Evolutionary conservation across 1,139 yeast genomes (phyloP).

Genomic region (Sugiyamaella japonica): DNA sequence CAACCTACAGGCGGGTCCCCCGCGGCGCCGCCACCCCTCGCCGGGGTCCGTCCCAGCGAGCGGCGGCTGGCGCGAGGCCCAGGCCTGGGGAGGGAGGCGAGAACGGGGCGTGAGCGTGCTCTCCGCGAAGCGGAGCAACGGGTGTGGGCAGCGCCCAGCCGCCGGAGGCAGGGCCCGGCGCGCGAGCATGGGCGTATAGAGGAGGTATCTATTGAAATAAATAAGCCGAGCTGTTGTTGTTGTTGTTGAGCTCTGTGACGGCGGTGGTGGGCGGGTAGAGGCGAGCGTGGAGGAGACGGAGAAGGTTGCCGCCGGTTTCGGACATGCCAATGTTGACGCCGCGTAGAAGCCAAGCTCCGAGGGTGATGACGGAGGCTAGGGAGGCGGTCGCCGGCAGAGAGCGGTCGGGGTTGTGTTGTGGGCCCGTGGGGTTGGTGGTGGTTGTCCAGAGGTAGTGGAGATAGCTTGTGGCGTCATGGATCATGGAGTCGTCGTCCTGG

Average conservation of each 20-base stretch:
- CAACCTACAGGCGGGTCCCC: too few relatives aligned
- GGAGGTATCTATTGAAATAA: slow-evolving; percentile 13
- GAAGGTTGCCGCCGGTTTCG: slow-evolving; percentile 28
- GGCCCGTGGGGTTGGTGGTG: slow-evolving; percentile 17
- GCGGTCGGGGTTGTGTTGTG: neutral
- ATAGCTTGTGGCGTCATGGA: slow-evolving; percentile 29
- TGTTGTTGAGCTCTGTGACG: neutral
- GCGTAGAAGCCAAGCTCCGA: slow-evolving; percentile 27
- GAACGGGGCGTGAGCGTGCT: too few relatives aligned
- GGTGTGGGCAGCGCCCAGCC: slow-evolving; percentile 4
- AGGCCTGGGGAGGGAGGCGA: too few relatives aligned
- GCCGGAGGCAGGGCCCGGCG: neutral
- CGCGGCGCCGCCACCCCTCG: too few relatives aligned
- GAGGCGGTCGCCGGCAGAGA: slow-evolving; percentile 7
- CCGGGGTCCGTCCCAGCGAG: too few relatives aligned
- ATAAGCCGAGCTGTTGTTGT: slow-evolving; percentile 4
- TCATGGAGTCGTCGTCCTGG: slow-evolving; percentile 17
- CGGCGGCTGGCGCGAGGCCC: too few relatives aligned
- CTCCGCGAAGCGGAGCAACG: neutral
- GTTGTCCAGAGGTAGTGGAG: slow-evolving; percentile 26
- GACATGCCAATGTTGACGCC: slow-evolving; percentile 26
- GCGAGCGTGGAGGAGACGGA: slow-evolving; percentile 22
- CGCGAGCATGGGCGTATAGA: neutral
- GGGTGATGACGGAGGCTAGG: slow-evolving; percentile 19
- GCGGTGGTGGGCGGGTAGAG: slow-evolving; percentile 15